Evolutionary conservation across 1,284 basidiomycete species (phyloP), one percentile per base, ranked within the genome.

Genomic region (Ceratobasidium sp.): DNA sequence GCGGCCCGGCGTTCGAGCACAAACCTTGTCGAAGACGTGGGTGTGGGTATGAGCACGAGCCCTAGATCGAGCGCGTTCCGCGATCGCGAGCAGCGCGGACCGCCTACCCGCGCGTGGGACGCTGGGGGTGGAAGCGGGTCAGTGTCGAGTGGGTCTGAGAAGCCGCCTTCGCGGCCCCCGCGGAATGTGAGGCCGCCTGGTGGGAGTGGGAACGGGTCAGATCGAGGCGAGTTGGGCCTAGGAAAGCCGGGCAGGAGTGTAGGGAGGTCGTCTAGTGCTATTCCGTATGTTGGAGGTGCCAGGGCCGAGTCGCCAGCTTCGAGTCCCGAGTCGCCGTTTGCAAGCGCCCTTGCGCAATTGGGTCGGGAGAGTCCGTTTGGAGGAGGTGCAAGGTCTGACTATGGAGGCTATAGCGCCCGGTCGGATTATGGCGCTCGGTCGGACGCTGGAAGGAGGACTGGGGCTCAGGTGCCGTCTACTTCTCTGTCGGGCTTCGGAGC

Each of bases 1-100:
- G 63, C 47, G 6, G 63, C 63, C 14, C 28, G 63, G 2, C 47
- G 63, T 8, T 66, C 63, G 1, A 66, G 47, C 32, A 52, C 63
- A 13, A 66, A 66, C 49, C 32, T 66, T 1, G 63, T 66, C 32
- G 63, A 66, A 16, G 63, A 66, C 14, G 43, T 11, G 14, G 28
- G 44, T 14, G 9, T 8, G n/a, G 8, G 49, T 23, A 52, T 52
- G 49, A 7, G 21, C 49, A 63, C 61, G 38, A 63, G 61, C 18
- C 46, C 61, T 16, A 43, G 61, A 3, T 57, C 54, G 54, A 35
- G 30, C 6, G 50, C 23, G 38, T 14, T 62, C 7, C 41, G 61
- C 4, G 61, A 63, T 35, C 41, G 28, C 14, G 61, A 63, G 5
- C 26, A 49, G 11, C 61, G 61, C 2, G 61, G 61, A 18, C 61